These are phyloP conservation scores for Starmerella cellae DNA, from an alignment of 805 yeast genomes.

Conservation along the genomic window DNA sequence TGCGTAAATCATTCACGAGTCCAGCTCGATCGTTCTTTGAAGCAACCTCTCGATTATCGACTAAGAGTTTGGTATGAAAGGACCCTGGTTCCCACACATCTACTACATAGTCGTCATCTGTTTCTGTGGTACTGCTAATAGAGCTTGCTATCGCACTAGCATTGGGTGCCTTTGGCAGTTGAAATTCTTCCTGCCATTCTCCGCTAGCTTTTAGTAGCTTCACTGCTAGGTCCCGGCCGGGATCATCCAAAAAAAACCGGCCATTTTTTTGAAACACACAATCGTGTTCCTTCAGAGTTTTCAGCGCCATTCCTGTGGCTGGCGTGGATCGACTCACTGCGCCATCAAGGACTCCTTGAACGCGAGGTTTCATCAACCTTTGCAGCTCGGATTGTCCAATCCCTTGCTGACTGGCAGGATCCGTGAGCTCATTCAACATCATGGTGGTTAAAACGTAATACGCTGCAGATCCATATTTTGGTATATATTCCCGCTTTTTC, in stretches of 20 bases:
- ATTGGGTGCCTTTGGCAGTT: not conserved
- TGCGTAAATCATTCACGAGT: constrained; percentile 43
- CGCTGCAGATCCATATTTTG: constrained; percentile 17
- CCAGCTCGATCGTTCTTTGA: constrained; percentile 56
- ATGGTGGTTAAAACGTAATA: constrained; percentile 18
- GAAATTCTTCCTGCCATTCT: constrained; percentile 27
- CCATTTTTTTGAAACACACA: constrained; percentile 36
- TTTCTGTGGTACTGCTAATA: not conserved
- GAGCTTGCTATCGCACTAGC: not conserved
- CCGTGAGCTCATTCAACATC: constrained; percentile 15
- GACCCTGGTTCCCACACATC: constrained; percentile 46
- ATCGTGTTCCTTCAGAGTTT: constrained; percentile 47
- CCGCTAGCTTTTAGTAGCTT: constrained; percentile 44
- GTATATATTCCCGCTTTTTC: constrained; percentile 19
- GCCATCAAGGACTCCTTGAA: constrained; percentile 15
- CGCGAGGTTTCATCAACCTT: constrained; percentile 22
- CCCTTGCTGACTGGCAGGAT: constrained; percentile 34
- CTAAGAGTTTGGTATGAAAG: constrained; percentile 45
- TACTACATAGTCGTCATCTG: constrained; percentile 4
- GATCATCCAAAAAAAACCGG: constrained; percentile 49
- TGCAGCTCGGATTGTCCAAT: constrained; percentile 47
- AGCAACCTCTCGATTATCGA: constrained; percentile 76
- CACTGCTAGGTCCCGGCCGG: constrained; percentile 51
- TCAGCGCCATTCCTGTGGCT: constrained; percentile 28
- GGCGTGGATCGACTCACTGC: constrained; percentile 16